These are phyloP conservation scores for Agrocybe pediades DNA, from an alignment of 768 basidiomycete genomes.

Conservation along the genomic window DNA sequence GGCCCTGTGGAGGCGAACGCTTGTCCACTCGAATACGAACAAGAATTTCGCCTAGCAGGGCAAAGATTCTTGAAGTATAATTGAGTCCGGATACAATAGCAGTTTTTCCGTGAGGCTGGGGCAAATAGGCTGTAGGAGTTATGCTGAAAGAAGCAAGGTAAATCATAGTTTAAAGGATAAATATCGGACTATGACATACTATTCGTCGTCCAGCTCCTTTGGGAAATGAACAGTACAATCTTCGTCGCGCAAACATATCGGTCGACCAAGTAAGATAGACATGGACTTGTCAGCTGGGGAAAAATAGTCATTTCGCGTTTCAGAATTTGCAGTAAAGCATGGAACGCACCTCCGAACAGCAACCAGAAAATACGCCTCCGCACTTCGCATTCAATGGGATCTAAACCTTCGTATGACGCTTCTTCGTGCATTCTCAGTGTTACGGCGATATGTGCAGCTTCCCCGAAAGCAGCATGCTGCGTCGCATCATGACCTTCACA, in stretches of 20 bases:
- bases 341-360: conserved; percentile 74
- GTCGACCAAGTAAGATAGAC: conserved; percentile 82
- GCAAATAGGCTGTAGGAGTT: conserved; percentile 79
- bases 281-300: conserved; percentile 82
- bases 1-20: conserved; percentile 81
- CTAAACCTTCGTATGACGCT: conserved; percentile 76
- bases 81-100: conserved; percentile 86
- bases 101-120: conserved; percentile 86
- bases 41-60: conserved; percentile 82
- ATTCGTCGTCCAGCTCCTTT: conserved; percentile 87
- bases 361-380: conserved; percentile 89
- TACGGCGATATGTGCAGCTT: conserved; percentile 82
- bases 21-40: conserved; percentile 88
- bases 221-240: conserved; percentile 91
- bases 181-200: conserved; percentile 51
- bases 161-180: conserved; percentile 26
- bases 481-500: conserved; percentile 88
- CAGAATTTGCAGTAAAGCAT: background rate
- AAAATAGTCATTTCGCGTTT: conserved; percentile 3
- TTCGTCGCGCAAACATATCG: conserved; percentile 85
- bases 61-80: conserved; percentile 85
- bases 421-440: conserved; percentile 88
- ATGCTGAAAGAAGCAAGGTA: conserved; percentile 53
- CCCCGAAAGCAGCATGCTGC: conserved; percentile 85
- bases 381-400: conserved; percentile 87